Evolutionary conservation across 176 grass and related monocot genomes (phyloP), one percentile per base, ranked within the genome.

Genomic region (Melocanna baccifera): DNA sequence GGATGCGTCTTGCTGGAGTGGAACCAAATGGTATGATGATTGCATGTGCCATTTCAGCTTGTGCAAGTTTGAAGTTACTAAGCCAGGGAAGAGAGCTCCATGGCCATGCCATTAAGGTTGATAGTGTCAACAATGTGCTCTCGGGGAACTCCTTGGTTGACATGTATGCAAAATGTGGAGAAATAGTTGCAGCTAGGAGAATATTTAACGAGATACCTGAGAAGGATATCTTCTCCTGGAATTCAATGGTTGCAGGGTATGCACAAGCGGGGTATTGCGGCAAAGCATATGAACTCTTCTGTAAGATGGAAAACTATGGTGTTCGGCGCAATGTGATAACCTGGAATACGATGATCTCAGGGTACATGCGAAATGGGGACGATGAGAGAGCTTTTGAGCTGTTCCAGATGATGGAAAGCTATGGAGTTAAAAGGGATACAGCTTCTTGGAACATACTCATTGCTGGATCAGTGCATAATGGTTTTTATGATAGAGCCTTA

Each of bases 361-460:
- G 90, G 25, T 92, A 92, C 79, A 90, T 94, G 71, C 59, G 86
- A 73, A 88, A 92, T 78, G 93, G 88, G 28, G 93, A 94, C 11
- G 93, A 90, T 7, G 93, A 94, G 78, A 91, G 86, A 84, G 90
- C 90, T 57, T 90, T 94, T 79, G 90, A 92, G 62, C 88, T 94
- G 75, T 94, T 94, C 70, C 85, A 90, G 62, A 88, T 32, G 59
- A 94, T 94, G 93, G 90, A 94, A 84, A 77, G 46, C 47, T 43
- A 81, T 30, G 88, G 93, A 66, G 71, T 90, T 14, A 92, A 83
- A 87, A 88, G 88, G 79, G 91, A 90, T 74, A 92, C 87, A n/a
- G 88, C 93, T 69, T 90, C 93, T 15, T 94, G 93, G 90, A 94
- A 94, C 76, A 86, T 88, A 90, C 93, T 94, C 63, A 94, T 94